Evolutionary conservation across 768 basidiomycete species (phyloP).

Genomic region (Lactifluus subvellereus): DNA sequence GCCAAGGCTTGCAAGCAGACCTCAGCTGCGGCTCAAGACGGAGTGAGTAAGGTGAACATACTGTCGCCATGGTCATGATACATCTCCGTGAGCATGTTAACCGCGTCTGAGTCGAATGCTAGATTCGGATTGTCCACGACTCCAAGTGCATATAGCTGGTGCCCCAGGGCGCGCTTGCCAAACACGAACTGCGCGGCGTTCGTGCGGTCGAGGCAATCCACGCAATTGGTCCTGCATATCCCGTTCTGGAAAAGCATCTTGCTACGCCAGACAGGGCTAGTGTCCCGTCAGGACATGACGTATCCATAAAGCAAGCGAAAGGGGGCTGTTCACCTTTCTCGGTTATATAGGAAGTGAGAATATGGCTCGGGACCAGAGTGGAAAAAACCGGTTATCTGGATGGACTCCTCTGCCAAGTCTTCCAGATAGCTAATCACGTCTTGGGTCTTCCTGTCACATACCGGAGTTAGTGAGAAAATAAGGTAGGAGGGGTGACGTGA

Average conservation of each 20-base stretch:
- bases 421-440: conserved; percentile 95
- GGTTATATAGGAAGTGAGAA: conserved; percentile 54
- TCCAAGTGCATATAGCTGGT: conserved; percentile 93
- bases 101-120: conserved; percentile 88
- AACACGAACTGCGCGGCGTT: conserved; percentile 97
- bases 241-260: conserved; percentile 84
- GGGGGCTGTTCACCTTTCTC: conserved; percentile 32
- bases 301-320: neutral
- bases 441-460: conserved; percentile 67
- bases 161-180: conserved; percentile 88
- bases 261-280: conserved; percentile 45
- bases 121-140: conserved; percentile 81
- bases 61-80: conserved; percentile 97
- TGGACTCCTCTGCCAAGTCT: conserved; percentile 89
- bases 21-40: neutral
- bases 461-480: neutral
- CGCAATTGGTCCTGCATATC: conserved; percentile 90
- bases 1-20: conserved; percentile 61
- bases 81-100: conserved; percentile 98
- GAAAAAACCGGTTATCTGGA: conserved; percentile 90
- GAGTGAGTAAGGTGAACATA: conserved; percentile 35
- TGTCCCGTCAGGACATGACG: neutral
- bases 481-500: conserved; percentile 7
- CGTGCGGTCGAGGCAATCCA: conserved; percentile 94
- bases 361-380: conserved; percentile 88